Base-by-base conservation (phyloP, 108 stramenopile species). In the Nannochloropsis gaditana region DNA sequence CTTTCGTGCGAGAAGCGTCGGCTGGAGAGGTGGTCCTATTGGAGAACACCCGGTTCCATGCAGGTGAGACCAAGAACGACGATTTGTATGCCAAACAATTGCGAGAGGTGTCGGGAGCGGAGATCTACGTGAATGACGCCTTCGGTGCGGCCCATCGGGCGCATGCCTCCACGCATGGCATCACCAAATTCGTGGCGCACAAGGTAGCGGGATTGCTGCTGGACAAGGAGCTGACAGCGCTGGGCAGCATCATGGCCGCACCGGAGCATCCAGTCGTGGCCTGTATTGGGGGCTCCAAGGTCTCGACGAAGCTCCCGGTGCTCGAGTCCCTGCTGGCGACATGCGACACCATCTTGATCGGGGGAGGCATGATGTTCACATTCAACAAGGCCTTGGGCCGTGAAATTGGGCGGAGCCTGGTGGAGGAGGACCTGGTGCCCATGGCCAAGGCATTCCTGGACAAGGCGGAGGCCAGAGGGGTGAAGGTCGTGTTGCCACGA, bases 361-460 rank as follows among this genome's bases (percentile, higher is more conserved):
- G 99, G n/a, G 99, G 99, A 5, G 99, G 97, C 79, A 98, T 99
- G 99, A 96, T 96, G 79, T 99, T 97, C 90, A 99, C 99, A 21
- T 98, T 99, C 88, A 96, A 95, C 91, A 95, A 89, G 44, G 88
- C 87, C 44, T 82, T 88, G 85, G 88, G 89, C 5, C 44, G 83
- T 82, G 79, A 79, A 11, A 85, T 90, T 42, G 89, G 89, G n/a
- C 59, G 59, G 59, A 73, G 59, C n/a, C n/a, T 73, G 59, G 59
- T 97, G 9, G 99, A 98, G 59, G 88, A 88, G 41, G 88, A 88
- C 17, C 85, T 44, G 5, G 84, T 88, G 21, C 84, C 84, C 44
- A 81, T 88, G 42, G 88, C 88, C 9, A 80, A 42, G 21, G 45
- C 10, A 19, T 85, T 98, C 41, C 91, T 91, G 91, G 94, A 95